Conservation (phyloP, 768 basidiomycete genomes). For the Termitomyces sp. region DNA sequence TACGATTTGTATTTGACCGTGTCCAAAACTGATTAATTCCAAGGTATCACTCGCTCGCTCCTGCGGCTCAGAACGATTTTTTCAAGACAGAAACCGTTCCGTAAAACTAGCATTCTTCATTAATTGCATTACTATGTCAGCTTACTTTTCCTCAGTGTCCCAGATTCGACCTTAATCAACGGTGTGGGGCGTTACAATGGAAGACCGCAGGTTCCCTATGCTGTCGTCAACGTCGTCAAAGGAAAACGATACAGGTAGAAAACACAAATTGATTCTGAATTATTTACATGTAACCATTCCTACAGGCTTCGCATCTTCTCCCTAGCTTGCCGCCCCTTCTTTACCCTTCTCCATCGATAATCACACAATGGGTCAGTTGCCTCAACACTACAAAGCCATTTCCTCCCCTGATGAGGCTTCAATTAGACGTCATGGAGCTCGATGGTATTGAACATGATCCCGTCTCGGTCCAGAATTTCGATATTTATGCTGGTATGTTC, state of each 20-base stretch:
- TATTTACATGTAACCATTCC: not conserved
- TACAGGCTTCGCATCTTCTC: constrained; percentile 37
- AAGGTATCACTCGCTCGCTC: constrained; percentile 25
- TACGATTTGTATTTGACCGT: not conserved
- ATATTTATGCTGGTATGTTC: constrained; percentile 34
- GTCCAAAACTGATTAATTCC: not conserved
- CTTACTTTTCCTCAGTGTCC: constrained; percentile 18
- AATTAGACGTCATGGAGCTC: constrained; percentile 24
- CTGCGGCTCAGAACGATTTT: constrained; percentile 29
- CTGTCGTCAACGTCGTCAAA: constrained; percentile 37
- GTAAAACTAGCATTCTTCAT: constrained; percentile 2
- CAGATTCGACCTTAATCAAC: constrained; percentile 44
- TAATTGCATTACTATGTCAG: too few relatives aligned
- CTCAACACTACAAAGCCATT: not conserved
- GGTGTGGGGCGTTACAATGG: constrained; percentile 36
- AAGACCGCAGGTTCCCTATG: constrained; percentile 32
- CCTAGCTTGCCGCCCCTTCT: constrained; percentile 40
- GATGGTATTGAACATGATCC: constrained; percentile 39
- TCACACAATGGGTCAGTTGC: constrained; percentile 23
- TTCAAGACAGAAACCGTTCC: constrained; percentile 28
- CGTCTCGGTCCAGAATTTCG: constrained; percentile 33
- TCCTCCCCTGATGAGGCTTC: not conserved
- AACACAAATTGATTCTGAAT: not conserved
- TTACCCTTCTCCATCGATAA: constrained; percentile 33
- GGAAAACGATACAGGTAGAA: constrained; percentile 39